Evolutionary conservation across 108 stramenopile species (phyloP).

Genomic region (Cyclotella choctawhatcheeana): DNA sequence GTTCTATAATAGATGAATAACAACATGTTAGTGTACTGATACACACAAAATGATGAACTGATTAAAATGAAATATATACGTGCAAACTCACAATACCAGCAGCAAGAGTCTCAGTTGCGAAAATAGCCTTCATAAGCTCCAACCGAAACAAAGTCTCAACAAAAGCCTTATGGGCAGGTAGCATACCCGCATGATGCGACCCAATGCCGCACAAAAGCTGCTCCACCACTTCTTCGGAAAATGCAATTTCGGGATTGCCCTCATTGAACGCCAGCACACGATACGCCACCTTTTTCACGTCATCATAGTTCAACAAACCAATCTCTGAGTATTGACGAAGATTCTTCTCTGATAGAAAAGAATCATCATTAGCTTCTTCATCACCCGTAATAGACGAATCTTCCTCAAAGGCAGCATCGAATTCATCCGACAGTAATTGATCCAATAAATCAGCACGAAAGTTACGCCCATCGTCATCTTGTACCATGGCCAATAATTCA

Average conservation of each 20-base stretch:
- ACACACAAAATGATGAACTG: no score
- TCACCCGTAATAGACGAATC: not conserved
- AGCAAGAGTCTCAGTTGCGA: constrained; percentile 95
- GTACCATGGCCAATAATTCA: constrained; percentile 32
- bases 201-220: constrained; percentile 83
- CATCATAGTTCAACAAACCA: constrained; percentile 69
- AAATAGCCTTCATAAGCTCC: constrained; percentile 89
- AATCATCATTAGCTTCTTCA: constrained; percentile 42
- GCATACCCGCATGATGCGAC: constrained; percentile 91
- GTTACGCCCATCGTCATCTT: constrained; percentile 66
- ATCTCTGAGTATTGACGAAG: constrained; percentile 64
- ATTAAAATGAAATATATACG: no score
- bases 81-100: constrained; percentile 78
- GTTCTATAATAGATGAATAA: constrained; percentile 24
- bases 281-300: constrained; percentile 65
- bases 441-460: constrained; percentile 66
- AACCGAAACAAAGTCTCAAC: constrained; percentile 86
- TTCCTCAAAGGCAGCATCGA: constrained; percentile 18
- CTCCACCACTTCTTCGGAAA: constrained; percentile 59
- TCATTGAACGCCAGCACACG: constrained; percentile 75
- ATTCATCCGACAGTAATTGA: constrained; percentile 52
- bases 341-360: constrained; percentile 62
- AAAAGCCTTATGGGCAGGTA: constrained; percentile 91
- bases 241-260: constrained; percentile 80
- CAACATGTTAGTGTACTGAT: no score